These are phyloP conservation scores for Xylaria polymorpha DNA, from an alignment of 2,329 filamentous ascomycete species.

Conservation along the genomic window DNA sequence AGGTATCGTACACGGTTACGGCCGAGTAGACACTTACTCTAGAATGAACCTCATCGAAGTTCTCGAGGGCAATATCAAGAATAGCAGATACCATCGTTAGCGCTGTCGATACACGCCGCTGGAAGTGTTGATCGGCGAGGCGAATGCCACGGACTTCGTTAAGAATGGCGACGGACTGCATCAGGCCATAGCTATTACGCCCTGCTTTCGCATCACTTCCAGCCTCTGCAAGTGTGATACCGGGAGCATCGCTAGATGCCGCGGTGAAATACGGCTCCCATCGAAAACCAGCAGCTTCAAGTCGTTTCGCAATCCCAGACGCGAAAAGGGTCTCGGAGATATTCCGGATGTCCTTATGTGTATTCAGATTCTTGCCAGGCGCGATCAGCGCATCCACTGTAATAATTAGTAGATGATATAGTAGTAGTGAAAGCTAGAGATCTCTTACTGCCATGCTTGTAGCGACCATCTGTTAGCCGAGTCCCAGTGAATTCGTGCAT, in stretches of 20 bases:
- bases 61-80: constrained; percentile 44
- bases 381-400: constrained; percentile 48
- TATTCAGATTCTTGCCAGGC: constrained; percentile 48
- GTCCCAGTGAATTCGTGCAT: constrained; percentile 51
- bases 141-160: constrained; percentile 46
- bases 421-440: background rate
- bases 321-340: constrained; percentile 47
- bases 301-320: constrained; percentile 42
- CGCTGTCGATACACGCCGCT: constrained; percentile 45
- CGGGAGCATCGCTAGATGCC: constrained; percentile 15
- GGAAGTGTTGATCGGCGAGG: constrained; percentile 47
- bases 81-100: constrained; percentile 45
- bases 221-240: constrained; percentile 43
- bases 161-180: constrained; percentile 44
- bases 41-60: constrained; percentile 41
- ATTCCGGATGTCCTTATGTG: constrained; percentile 47
- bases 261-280: constrained; percentile 52
- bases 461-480: constrained; percentile 42
- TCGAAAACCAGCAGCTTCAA: constrained; percentile 47
- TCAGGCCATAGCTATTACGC: constrained; percentile 43
- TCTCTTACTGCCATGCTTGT: constrained; percentile 45
- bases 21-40: constrained; percentile 33
- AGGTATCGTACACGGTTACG: background rate
- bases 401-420: constrained; percentile 17
- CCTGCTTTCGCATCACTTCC: constrained; percentile 45